Conservation (phyloP, 371 early-diverging fungal species). For the Mucor indicus region DNA sequence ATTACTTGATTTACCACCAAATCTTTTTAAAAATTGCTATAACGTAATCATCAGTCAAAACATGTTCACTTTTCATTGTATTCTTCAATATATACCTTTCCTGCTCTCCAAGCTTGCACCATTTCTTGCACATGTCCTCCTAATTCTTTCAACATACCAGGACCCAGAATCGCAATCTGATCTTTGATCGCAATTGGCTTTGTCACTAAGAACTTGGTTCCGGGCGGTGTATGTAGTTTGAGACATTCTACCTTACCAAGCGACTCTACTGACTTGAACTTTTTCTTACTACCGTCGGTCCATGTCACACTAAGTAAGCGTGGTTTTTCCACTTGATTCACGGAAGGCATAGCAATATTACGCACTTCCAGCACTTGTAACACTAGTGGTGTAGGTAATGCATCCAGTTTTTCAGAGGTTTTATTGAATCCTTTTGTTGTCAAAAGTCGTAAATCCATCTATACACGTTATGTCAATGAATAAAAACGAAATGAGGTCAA, state of each 20-base stretch:
- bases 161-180: conserved; percentile 29
- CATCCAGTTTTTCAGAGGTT: conserved; percentile 7
- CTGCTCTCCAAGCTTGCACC: conserved; percentile 45
- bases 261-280: conserved; percentile 32
- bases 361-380: conserved; percentile 35
- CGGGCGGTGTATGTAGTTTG: conserved; percentile 41
- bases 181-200: conserved; percentile 33
- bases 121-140: conserved; percentile 46
- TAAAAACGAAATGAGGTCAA: background rate
- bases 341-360: conserved; percentile 33
- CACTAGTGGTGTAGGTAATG: conserved; percentile 25
- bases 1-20: too few relatives aligned
- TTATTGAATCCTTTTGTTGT: conserved; percentile 24
- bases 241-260: conserved; percentile 33
- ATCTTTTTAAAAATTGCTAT: too few relatives aligned
- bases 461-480: background rate
- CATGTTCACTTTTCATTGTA: too few relatives aligned
- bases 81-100: too few relatives aligned
- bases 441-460: conserved; percentile 38
- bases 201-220: conserved; percentile 36
- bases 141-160: conserved; percentile 29
- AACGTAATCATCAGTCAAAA: too few relatives aligned
- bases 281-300: conserved; percentile 40
- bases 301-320: conserved; percentile 29
- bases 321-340: conserved; percentile 35